A percentile compares a stretch with the other conserved stretches of the same genome.
phyloP scores from a whole-genome alignment of 164 flowering plant genomes.

The Cinnamomum micranthum region DNA sequence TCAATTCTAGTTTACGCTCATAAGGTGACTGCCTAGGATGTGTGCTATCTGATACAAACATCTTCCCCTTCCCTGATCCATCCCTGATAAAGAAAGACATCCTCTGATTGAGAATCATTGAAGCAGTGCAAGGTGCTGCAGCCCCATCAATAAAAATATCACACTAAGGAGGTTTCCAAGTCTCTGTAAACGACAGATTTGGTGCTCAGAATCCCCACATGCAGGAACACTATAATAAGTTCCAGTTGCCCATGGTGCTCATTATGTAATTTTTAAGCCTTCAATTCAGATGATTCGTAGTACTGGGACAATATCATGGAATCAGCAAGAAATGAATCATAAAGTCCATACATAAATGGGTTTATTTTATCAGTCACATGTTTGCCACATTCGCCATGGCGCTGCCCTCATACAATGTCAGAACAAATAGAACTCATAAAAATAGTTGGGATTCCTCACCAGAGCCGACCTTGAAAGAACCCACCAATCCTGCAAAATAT shows the following conservation, averaged over 20 bases:
- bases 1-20: too few species aligned
- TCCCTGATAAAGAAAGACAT: too few species aligned
- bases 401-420: slow-evolving; percentile 1
- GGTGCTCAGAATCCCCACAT: neutral
- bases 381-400: neutral
- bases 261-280: neutral
- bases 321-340: slow-evolving; percentile 2
- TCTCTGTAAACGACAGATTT: too few species aligned
- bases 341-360: neutral
- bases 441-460: neutral
- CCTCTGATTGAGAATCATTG: too few species aligned
- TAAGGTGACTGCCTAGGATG: too few species aligned
- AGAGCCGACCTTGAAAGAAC: slow-evolving; percentile 2
- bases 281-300: neutral
- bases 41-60: too few species aligned
- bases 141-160: too few species aligned
- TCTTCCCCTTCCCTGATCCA: too few species aligned
- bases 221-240: too few species aligned
- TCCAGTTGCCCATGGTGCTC: too few species aligned
- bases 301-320: neutral
- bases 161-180: too few species aligned
- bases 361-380: slow-evolving; percentile 13
- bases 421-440: neutral
- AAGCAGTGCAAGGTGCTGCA: too few species aligned
- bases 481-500: slow-evolving; percentile 7